A percentile compares a stretch with the other conserved stretches of the same genome.
Evolutionary conservation across 2,329 filamentous ascomycete genomes (phyloP).

Genomic region (Colletotrichum gigasporum): DNA sequence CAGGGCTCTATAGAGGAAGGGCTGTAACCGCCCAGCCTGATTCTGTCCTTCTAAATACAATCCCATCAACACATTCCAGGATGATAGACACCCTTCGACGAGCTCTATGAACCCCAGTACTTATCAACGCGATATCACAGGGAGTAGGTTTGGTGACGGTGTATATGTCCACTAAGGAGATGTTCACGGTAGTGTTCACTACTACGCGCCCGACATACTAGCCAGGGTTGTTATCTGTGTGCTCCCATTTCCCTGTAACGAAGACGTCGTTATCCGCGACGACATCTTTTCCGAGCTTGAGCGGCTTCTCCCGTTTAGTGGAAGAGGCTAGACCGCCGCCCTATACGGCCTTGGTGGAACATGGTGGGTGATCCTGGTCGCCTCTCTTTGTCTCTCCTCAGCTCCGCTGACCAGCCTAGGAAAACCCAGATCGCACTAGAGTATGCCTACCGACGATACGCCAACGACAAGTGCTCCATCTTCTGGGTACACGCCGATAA

Average conservation of each 20-base stretch:
- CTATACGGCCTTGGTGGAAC: constrained; percentile 41
- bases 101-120: not conserved
- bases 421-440: constrained; percentile 50
- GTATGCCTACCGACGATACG: constrained; percentile 41
- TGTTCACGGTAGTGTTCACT: not conserved
- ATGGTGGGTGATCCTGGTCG: constrained; percentile 34
- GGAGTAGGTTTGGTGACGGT: not conserved
- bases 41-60: too few species aligned
- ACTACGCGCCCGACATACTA: not conserved
- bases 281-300: constrained; percentile 34
- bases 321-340: constrained; percentile 33
- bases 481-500: constrained; percentile 49
- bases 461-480: constrained; percentile 38
- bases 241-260: constrained; percentile 37
- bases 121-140: not conserved
- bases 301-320: constrained; percentile 29
- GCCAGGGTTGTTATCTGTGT: constrained; percentile 15
- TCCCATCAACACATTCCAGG: too few species aligned
- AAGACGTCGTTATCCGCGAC: constrained; percentile 36
- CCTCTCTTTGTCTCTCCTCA: too few species aligned
- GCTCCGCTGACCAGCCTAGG: constrained; percentile 35
- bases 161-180: not conserved
- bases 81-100: too few species aligned
- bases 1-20: too few species aligned
- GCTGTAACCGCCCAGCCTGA: too few species aligned